Conservation (phyloP, 805 yeast species). For the Kodamaea jinghongensis region DNA sequence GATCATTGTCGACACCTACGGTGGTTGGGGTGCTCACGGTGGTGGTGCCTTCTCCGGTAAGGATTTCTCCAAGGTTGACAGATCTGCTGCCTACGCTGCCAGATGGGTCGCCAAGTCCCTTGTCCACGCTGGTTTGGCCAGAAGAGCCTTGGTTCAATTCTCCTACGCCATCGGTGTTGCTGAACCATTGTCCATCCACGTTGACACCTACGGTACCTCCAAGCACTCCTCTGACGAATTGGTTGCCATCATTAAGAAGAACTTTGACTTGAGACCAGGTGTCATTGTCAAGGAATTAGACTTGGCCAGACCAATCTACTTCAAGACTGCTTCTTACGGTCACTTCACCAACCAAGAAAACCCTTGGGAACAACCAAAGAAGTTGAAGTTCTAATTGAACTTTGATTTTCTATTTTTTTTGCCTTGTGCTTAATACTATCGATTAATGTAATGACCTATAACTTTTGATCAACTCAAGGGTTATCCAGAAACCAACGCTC, state of each 20-base stretch:
- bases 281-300: constrained; percentile 94
- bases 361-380: constrained; percentile 98
- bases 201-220: constrained; percentile 98
- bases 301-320: constrained; percentile 98
- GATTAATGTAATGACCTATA: constrained; percentile 42
- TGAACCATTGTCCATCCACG: constrained; percentile 96
- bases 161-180: constrained; percentile 99
- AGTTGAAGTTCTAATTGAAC: constrained; percentile 52
- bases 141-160: constrained; percentile 97
- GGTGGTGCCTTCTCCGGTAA: constrained; percentile 99
- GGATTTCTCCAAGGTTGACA: constrained; percentile 99
- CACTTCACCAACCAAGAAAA: constrained; percentile 99
- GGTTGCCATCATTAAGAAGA: constrained; percentile 85
- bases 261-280: constrained; percentile 99
- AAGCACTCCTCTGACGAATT: constrained; percentile 84
- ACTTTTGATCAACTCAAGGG: constrained; percentile 2
- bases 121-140: constrained; percentile 90
- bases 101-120: constrained; percentile 99
- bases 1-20: constrained; percentile 98
- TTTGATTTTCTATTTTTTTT: background rate
- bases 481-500: constrained; percentile 36
- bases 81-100: constrained; percentile 99
- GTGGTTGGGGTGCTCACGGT: constrained; percentile 99
- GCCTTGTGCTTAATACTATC: constrained; percentile 18
- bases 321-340: constrained; percentile 98